Percentiles rank a stretch among this genome's conserved stretches.
phyloP scores from a whole-genome alignment of 2,329 filamentous ascomycete species.

The Scortechinia acanthostroma region DNA sequence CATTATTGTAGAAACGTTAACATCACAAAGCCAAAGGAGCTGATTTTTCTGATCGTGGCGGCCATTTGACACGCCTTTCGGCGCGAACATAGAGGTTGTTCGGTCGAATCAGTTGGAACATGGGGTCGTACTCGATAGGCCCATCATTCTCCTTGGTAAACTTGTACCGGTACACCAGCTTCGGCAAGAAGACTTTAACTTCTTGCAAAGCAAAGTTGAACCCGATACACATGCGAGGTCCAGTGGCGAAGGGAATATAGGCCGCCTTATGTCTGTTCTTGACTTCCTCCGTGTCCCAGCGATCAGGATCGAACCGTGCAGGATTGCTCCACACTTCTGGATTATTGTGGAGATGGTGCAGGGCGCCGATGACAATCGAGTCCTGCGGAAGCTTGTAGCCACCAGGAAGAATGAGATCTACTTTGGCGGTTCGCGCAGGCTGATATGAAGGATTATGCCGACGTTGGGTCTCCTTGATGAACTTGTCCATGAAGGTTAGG shows the following conservation, averaged over 20 bases:
- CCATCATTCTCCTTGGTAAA: conserved; percentile 19
- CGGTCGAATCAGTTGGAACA: conserved; percentile 27
- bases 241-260: conserved; percentile 25
- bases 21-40: too few species aligned
- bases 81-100: conserved; percentile 20
- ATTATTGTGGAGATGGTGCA: conserved; percentile 11
- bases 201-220: conserved; percentile 30
- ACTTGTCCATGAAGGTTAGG: conserved; percentile 26
- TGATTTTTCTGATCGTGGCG: too few species aligned
- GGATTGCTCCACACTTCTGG: conserved; percentile 10
- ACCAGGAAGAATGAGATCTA: conserved; percentile 31
- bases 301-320: conserved; percentile 9
- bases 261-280: conserved; percentile 9
- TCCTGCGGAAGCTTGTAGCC: conserved; percentile 31
- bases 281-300: conserved; percentile 10
- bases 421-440: conserved; percentile 31
- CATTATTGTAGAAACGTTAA: too few species aligned
- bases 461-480: conserved; percentile 35
- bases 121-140: conserved; percentile 25
- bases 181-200: conserved; percentile 23
- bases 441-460: conserved; percentile 36
- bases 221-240: conserved; percentile 24
- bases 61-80: conserved; percentile 10
- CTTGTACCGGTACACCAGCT: conserved; percentile 24
- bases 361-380: conserved; percentile 10